Base-by-base conservation (phyloP, 2,329 filamentous ascomycete genomes). In the Cladosporium austrohemisphaericum region DNA sequence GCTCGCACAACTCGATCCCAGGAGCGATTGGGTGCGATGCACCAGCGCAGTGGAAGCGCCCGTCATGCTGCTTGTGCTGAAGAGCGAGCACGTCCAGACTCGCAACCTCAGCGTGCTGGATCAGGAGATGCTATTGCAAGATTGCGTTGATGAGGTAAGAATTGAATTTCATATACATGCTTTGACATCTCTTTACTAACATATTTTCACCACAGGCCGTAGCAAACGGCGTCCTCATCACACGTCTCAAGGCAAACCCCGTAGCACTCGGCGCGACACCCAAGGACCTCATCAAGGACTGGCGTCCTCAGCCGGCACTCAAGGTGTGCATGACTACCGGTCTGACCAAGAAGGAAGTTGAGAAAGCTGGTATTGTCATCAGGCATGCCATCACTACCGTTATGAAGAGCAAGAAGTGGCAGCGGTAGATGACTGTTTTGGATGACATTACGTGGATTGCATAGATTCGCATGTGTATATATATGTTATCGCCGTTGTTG, bases 361-460 rank as follows among this genome's bases (percentile, higher is more conserved):
- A 98, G 72, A 95, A 94, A 75, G 89, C 93, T 0, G 93, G 91
- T 11, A 83, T 85, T 6, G 84, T 81, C 8, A 91, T 98, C 58
- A 79, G 92, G 52, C 91, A 96, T 71, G 92, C 93, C 11, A 88
- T 97, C 57, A 95, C 91, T 44, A 96, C 95, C 72, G 83, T 97
- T 53, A 83, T 98, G 77, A 79, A 76, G 59, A 58, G 65, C 43
- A 65, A 59, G 57, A 68, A 67, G 54, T 68, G 64, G 64, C 58
- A 60, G 55, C 41, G 51, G 28, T 45, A 36, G 31, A 23, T 22
- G 13, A 23, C 33, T 33, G 41, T 28, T 28, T 7, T 28, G 25
- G 11, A n/a, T n/a, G n/a, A n/a, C n/a, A n/a, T n/a, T n/a, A n/a
- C n/a, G n/a, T n/a, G n/a, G n/a, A n/a, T n/a, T n/a, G n/a, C n/a